phyloP scores from a whole-genome alignment of 2,329 filamentous ascomycete genomes.

The Meredithiella fracta region DNA sequence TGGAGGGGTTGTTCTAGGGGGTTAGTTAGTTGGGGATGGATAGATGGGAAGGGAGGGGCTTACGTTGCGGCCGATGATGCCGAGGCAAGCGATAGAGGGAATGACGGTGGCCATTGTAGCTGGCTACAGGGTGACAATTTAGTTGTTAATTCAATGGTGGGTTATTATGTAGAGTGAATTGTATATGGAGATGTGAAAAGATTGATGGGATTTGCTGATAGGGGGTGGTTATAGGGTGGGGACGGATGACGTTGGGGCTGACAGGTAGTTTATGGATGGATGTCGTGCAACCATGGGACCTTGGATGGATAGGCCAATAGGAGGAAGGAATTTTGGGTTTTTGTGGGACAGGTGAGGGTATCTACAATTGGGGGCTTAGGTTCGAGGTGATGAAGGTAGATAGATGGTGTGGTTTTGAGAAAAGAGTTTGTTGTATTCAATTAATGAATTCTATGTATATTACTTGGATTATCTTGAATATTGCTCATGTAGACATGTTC shows the following conservation, averaged over 20 bases:
- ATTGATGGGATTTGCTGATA: too few relatives aligned
- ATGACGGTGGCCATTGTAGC: slow-evolving; percentile 40
- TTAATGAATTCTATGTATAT: too few relatives aligned
- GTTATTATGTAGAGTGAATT: not conserved
- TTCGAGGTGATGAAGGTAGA: too few relatives aligned
- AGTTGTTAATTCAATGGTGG: too few relatives aligned
- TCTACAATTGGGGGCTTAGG: too few relatives aligned
- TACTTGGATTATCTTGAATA: too few relatives aligned
- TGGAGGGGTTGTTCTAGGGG: slow-evolving; percentile 90
- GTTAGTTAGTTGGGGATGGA: not conserved
- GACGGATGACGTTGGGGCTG: not conserved
- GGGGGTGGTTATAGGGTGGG: too few relatives aligned
- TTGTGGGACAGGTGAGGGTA: not conserved
- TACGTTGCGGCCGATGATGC: slow-evolving; percentile 86
- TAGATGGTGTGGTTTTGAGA: too few relatives aligned
- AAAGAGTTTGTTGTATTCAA: too few relatives aligned
- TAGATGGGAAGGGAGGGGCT: slow-evolving; percentile 16
- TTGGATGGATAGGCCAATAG: not conserved
- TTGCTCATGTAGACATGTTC: too few relatives aligned
- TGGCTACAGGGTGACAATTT: too few relatives aligned
- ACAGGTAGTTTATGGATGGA: not conserved
- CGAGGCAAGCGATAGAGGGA: slow-evolving; percentile 81
- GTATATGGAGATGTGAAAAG: not conserved
- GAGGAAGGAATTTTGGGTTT: not conserved
- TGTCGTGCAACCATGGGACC: not conserved